Evolutionary conservation across 805 yeast genomes (phyloP).

Genomic region (Cyberlindnera euphorbiae): DNA sequence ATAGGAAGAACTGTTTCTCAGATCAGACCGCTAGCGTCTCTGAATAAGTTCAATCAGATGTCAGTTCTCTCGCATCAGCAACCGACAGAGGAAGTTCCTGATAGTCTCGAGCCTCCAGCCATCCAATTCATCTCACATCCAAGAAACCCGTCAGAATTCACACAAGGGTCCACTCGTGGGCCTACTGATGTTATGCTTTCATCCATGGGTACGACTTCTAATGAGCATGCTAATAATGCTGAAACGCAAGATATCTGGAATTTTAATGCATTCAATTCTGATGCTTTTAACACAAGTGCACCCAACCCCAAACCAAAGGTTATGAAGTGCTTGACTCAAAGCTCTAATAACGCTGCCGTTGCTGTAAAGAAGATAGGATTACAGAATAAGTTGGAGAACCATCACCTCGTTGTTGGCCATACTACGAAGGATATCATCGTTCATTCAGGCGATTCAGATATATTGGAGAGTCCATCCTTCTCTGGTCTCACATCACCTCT

Average conservation of each 20-base stretch:
- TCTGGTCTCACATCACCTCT: slow-evolving; percentile 18
- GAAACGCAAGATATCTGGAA: slow-evolving; percentile 22
- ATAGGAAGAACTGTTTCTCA: slow-evolving; percentile 15
- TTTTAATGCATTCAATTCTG: slow-evolving; percentile 16
- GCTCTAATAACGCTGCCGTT: not conserved
- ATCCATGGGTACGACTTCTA: not conserved
- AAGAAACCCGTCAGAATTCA: not conserved
- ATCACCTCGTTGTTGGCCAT: not conserved
- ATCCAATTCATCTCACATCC: not conserved
- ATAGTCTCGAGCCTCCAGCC: slow-evolving; percentile 9
- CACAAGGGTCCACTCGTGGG: no score
- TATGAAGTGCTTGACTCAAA: slow-evolving; percentile 6
- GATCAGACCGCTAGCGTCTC: no score
- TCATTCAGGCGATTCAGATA: slow-evolving; percentile 2
- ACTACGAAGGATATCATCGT: slow-evolving; percentile 7
- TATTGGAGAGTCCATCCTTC: slow-evolving; percentile 5
- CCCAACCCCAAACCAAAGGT: slow-evolving; percentile 1
- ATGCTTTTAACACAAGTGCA: not conserved
- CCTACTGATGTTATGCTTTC: no score
- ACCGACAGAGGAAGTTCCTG: slow-evolving; percentile 8
- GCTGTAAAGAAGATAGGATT: slow-evolving; percentile 3
- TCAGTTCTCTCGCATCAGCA: not conserved
- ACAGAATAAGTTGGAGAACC: slow-evolving; percentile 13
- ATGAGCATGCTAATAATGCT: not conserved
- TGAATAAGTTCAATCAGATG: no score